A percentile compares a stretch with the other conserved stretches of the same genome.
phyloP scores from a whole-genome alignment of 108 stramenopile species.

The Fistulifera pelliculosa region DNA sequence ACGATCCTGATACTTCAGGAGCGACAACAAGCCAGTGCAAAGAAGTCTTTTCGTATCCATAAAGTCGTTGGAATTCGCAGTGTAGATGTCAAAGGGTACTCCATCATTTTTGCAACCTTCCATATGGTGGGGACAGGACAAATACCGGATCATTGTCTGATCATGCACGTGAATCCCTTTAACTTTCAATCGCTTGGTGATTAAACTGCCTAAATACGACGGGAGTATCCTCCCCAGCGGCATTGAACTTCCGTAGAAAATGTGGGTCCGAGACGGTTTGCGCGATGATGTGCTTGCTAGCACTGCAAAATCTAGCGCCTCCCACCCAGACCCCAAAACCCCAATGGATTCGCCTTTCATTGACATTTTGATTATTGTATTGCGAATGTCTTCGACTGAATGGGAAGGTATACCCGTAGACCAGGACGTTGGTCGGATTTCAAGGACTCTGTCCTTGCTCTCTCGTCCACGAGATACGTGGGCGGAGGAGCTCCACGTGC shows the following conservation, averaged over 20 bases:
- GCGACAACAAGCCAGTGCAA: conserved; percentile 63
- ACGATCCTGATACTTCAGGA: conserved; percentile 53
- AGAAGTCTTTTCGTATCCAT: conserved; percentile 42
- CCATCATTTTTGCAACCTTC: background rate
- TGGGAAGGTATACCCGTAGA: background rate
- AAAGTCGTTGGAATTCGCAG: conserved; percentile 71
- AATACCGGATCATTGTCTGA: conserved; percentile 66
- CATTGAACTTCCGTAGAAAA: conserved; percentile 54
- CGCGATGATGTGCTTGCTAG: conserved; percentile 12
- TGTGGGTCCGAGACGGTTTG: conserved; percentile 30
- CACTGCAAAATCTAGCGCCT: conserved; percentile 67
- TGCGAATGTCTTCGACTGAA: conserved; percentile 1
- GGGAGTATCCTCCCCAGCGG: conserved; percentile 51
- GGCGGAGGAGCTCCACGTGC: conserved; percentile 76
- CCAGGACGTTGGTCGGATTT: conserved; percentile 48
- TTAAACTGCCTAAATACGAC: conserved; percentile 57
- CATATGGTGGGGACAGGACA: conserved; percentile 19
- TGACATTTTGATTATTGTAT: conserved; percentile 21
- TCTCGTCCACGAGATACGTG: conserved; percentile 37
- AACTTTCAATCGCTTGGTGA: conserved; percentile 50
- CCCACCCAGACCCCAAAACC: conserved; percentile 73
- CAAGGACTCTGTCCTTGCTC: conserved; percentile 44
- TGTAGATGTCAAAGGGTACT: conserved; percentile 40
- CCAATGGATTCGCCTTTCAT: conserved; percentile 51
- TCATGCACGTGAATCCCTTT: conserved; percentile 56